phyloP scores from a whole-genome alignment of 768 basidiomycete species.

The Termitomyces bulborhizus region DNA sequence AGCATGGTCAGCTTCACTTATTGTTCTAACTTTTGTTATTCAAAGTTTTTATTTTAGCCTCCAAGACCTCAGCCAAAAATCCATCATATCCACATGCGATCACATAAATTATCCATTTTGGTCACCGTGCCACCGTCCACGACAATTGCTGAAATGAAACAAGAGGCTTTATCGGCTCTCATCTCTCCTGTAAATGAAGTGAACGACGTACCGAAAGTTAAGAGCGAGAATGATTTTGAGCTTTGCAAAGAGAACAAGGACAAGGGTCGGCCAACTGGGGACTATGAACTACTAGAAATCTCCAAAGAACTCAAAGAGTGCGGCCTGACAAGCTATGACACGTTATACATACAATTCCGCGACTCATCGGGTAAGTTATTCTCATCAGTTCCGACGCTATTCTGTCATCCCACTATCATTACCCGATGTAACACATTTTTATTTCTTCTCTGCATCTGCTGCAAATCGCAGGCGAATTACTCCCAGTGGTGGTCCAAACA shows the following conservation, averaged over 20 bases:
- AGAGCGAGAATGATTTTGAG: conserved; percentile 43
- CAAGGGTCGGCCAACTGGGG: conserved; percentile 41
- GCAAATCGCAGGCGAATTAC: conserved; percentile 41
- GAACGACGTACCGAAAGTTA: conserved; percentile 23
- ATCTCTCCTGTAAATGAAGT: conserved; percentile 36
- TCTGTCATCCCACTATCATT: conserved; percentile 8
- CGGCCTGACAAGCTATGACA: conserved; percentile 58
- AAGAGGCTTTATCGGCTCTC: conserved; percentile 58
- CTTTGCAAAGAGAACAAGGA: conserved; percentile 50
- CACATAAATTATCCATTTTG: conserved; percentile 65
- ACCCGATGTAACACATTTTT: conserved; percentile 13
- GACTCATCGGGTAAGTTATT: conserved; percentile 49
- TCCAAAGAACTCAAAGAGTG: conserved; percentile 39
- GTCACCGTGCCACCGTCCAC: conserved; percentile 48
- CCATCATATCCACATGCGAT: conserved; percentile 65
- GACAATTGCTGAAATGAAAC: conserved; percentile 54
- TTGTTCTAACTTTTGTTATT: neutral
- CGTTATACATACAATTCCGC: conserved; percentile 61
- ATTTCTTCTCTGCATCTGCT: conserved; percentile 11
- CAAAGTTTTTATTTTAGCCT: conserved; percentile 26
- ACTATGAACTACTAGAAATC: conserved; percentile 48
- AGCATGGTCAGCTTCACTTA: conserved; percentile 17
- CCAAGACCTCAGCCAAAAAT: conserved; percentile 51
- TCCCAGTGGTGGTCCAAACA: conserved; percentile 53
- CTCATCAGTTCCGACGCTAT: conserved; percentile 2